Percentiles rank a stretch among this genome's conserved stretches.
phyloP scores from a whole-genome alignment of 2,329 filamentous ascomycete genomes.

The Trichoderma sp. region DNA sequence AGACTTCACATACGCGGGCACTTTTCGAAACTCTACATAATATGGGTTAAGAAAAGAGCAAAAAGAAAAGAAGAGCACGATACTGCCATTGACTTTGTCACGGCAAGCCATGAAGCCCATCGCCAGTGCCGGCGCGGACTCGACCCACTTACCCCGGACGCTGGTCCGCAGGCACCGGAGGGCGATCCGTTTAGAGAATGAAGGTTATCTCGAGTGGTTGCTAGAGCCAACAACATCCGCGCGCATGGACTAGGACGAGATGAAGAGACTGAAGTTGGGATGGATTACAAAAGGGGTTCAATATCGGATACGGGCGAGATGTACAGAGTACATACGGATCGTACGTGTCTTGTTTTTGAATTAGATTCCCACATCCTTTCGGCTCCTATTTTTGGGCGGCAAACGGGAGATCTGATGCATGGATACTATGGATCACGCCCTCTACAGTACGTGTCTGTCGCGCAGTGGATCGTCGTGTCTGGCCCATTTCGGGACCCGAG shows the following conservation, averaged over 20 bases:
- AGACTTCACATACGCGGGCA: background rate
- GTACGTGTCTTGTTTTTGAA: background rate
- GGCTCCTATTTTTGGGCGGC: background rate
- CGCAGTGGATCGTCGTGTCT: background rate
- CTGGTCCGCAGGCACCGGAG: background rate
- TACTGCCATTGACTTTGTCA: background rate
- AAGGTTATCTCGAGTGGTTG: background rate
- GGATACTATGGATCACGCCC: background rate
- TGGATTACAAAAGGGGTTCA: background rate
- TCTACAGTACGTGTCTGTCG: background rate
- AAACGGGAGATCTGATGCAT: background rate
- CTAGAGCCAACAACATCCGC: background rate
- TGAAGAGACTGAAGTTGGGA: background rate
- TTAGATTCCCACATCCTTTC: background rate
- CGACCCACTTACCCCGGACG: background rate
- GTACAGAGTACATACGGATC: too few relatives aligned
- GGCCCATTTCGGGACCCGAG: background rate
- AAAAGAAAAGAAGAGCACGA: background rate
- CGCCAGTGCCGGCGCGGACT: background rate
- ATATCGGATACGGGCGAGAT: background rate
- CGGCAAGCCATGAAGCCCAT: background rate
- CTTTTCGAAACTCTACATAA: background rate
- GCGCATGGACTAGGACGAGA: background rate
- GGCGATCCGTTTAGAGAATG: background rate
- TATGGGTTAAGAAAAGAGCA: background rate